Percentiles rank a stretch among this genome's conserved stretches.
These are phyloP conservation scores for Parietichytrium sp. DNA, from an alignment of 108 stramenopile species.

Conservation along the genomic window DNA sequence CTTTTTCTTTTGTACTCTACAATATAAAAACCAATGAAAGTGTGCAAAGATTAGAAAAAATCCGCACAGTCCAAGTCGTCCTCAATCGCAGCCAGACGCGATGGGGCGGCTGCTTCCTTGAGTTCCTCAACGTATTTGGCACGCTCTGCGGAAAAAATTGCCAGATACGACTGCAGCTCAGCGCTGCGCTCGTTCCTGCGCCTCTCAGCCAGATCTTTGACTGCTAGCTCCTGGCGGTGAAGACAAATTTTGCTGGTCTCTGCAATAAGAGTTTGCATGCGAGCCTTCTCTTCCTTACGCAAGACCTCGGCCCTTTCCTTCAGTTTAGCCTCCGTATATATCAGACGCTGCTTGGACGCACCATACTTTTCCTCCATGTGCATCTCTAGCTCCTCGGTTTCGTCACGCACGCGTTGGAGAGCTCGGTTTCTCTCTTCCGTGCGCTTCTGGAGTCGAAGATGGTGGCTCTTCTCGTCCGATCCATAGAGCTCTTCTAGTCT, in stretches of 20 bases:
- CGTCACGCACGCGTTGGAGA: not conserved
- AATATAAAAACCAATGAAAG: not conserved
- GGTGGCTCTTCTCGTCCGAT: not conserved
- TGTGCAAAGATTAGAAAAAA: not conserved
- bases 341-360: not conserved
- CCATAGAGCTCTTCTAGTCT: not conserved
- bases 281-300: not conserved
- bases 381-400: not conserved
- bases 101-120: not conserved
- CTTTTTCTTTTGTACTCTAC: not conserved
- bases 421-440: not conserved
- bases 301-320: not conserved
- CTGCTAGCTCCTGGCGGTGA: not conserved
- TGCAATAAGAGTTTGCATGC: not conserved
- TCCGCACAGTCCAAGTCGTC: not conserved
- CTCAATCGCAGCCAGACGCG: not conserved
- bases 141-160: not conserved
- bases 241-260: not conserved
- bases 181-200: not conserved
- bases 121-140: not conserved
- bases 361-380: not conserved
- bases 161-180: not conserved
- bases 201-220: not conserved
- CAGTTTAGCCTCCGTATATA: not conserved
- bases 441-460: not conserved